A percentile compares a stretch with the other conserved stretches of the same genome.
phyloP scores from a whole-genome alignment of 1,139 yeast species.

The Pichia sp. region DNA sequence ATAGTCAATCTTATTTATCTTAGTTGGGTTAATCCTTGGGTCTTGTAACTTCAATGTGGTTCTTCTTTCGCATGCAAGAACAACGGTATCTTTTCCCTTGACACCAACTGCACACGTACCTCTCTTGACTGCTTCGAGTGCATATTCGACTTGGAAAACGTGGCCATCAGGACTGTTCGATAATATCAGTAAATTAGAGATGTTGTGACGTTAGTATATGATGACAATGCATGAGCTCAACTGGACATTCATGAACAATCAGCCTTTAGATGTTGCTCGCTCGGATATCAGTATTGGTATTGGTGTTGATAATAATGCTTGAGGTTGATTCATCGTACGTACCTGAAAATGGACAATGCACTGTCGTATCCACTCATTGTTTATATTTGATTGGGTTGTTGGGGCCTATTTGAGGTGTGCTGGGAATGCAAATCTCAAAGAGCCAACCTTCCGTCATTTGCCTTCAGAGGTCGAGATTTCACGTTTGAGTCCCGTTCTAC shows the following conservation, averaged over 20 bases:
- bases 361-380: constrained; percentile 99
- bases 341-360: constrained; percentile 96
- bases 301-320: too few relatives aligned
- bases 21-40: constrained; percentile 91
- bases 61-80: constrained; percentile 94
- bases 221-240: too few relatives aligned
- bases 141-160: constrained; percentile 98
- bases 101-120: constrained; percentile 99
- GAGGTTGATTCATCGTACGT: too few relatives aligned
- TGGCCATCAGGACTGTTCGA: constrained; percentile 93
- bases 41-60: constrained; percentile 93
- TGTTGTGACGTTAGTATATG: constrained; percentile 8
- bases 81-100: constrained; percentile 83
- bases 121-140: constrained; percentile 95
- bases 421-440: too few relatives aligned
- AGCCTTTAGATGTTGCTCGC: too few relatives aligned
- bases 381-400: too few relatives aligned
- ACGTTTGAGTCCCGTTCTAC: too few relatives aligned
- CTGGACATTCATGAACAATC: too few relatives aligned
- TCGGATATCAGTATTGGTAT: too few relatives aligned
- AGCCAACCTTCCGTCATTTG: too few relatives aligned
- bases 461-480: too few relatives aligned
- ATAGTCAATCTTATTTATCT: constrained; percentile 84
- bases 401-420: too few relatives aligned
- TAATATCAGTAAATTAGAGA: not conserved